Percentiles rank a stretch among this genome's conserved stretches.
Conservation (phyloP, 164 flowering plant species). For the Vitis amurensis region DNA sequence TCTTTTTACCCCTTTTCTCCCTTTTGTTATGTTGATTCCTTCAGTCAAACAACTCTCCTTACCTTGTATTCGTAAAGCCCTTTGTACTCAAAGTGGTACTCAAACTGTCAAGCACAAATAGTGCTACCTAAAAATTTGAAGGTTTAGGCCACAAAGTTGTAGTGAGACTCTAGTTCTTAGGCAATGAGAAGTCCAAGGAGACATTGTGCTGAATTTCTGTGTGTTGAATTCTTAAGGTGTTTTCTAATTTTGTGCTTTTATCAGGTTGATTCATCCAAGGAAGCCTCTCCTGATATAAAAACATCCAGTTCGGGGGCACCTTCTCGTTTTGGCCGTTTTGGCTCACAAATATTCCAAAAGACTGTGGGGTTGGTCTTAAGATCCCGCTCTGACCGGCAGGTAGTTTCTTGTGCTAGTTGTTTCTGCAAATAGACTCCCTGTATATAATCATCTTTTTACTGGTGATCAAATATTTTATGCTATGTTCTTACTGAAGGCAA, state of each 20-base stretch:
- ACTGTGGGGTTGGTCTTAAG: conserved; percentile 62
- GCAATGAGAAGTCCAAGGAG: no score
- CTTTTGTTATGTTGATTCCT: no score
- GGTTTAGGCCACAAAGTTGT: no score
- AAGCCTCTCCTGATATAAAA: conserved; percentile 33
- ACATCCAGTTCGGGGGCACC: conserved; percentile 40
- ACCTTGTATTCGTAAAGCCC: no score
- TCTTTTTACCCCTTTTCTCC: no score
- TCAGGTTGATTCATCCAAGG: conserved; percentile 40
- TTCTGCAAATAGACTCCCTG: background rate
- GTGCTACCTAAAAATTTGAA: no score
- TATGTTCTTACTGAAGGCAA: conserved; percentile 43
- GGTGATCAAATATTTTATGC: conserved; percentile 1
- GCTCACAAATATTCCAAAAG: conserved; percentile 58
- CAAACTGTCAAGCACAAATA: no score
- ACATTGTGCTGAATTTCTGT: no score
- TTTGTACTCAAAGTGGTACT: no score
- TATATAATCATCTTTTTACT: background rate
- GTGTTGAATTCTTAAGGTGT: background rate
- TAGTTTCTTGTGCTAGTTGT: conserved; percentile 10
- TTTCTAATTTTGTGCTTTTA: background rate
- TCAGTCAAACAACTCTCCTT: no score
- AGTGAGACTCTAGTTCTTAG: no score
- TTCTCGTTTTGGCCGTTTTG: conserved; percentile 62
- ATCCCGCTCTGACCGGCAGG: conserved; percentile 59